Conservation (phyloP, 2,329 filamentous ascomycete genomes). For the Pestalotiopsis sp. region DNA sequence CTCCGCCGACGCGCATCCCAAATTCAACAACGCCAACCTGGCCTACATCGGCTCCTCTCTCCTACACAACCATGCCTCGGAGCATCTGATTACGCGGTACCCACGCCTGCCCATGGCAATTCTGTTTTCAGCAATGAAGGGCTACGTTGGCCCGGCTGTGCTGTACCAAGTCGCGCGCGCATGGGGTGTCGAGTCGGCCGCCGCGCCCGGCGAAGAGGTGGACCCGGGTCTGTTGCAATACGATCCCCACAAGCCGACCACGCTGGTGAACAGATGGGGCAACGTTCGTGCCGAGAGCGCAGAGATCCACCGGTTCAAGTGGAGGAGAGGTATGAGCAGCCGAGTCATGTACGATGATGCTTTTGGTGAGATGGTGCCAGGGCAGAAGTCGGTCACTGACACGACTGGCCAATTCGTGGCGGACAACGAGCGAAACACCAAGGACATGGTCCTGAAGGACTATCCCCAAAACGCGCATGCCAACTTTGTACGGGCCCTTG, state of each 20-base stretch:
- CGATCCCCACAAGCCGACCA: slow-evolving; percentile 50
- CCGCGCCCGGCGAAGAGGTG: slow-evolving; percentile 85
- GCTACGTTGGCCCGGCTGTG: slow-evolving; percentile 77
- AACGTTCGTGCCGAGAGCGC: slow-evolving; percentile 55
- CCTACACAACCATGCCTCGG: slow-evolving; percentile 85
- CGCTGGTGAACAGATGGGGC: slow-evolving; percentile 52
- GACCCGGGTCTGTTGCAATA: slow-evolving; percentile 91
- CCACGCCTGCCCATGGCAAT: slow-evolving; percentile 90
- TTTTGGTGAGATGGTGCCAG: slow-evolving; percentile 69
- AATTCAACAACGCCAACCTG: slow-evolving; percentile 88
- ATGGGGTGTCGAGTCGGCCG: slow-evolving; percentile 92
- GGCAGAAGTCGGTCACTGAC: slow-evolving; percentile 19
- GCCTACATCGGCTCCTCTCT: slow-evolving; percentile 81
- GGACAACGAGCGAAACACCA: slow-evolving; percentile 24
- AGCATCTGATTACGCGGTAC: slow-evolving; percentile 86
- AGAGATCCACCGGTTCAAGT: slow-evolving; percentile 50
- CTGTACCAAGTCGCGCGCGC: slow-evolving; percentile 75
- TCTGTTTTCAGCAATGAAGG: slow-evolving; percentile 82
- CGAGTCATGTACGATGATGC: slow-evolving; percentile 82
- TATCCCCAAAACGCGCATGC: slow-evolving; percentile 57
- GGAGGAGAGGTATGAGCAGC: slow-evolving; percentile 73
- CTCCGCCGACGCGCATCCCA: slow-evolving; percentile 77
- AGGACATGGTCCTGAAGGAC: slow-evolving; percentile 26
- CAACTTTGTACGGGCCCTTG: slow-evolving; percentile 79
- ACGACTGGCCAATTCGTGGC: slow-evolving; percentile 22